Conservation (phyloP, 2,329 filamentous ascomycete species). For the Cercospora brassicicola region DNA sequence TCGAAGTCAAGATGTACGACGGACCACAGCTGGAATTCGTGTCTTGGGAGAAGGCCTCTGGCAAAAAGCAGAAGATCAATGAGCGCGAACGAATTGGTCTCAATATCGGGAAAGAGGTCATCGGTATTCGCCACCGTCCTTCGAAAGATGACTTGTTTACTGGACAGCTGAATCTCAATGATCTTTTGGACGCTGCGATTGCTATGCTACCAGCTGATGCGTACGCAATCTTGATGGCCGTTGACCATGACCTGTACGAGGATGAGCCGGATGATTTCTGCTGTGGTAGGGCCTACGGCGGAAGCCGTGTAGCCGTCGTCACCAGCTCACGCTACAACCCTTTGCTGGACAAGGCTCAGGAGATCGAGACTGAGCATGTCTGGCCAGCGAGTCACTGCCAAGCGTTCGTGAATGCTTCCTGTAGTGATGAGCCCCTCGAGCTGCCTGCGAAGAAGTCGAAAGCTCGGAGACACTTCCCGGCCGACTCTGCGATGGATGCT, state of each 20-base stretch:
- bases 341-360: slow-evolving; percentile 44
- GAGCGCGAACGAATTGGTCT: slow-evolving; percentile 48
- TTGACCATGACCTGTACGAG: slow-evolving; percentile 65
- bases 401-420: slow-evolving; percentile 48
- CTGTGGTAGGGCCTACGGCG: slow-evolving; percentile 66
- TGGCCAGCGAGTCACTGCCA: slow-evolving; percentile 67
- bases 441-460: slow-evolving; percentile 4
- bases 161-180: slow-evolving; percentile 60
- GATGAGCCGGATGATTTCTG: slow-evolving; percentile 66
- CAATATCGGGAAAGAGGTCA: slow-evolving; percentile 38
- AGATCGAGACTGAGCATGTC: slow-evolving; percentile 53
- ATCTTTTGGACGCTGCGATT: slow-evolving; percentile 60
- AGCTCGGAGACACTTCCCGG: slow-evolving; percentile 13
- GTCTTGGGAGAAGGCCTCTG: slow-evolving; percentile 46
- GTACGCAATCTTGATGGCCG: slow-evolving; percentile 58
- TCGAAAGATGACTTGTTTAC: slow-evolving; percentile 51
- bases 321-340: slow-evolving; percentile 64
- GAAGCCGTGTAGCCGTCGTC: slow-evolving; percentile 62
- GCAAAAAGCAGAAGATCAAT: background rate
- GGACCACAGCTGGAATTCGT: slow-evolving; percentile 47
- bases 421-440: slow-evolving; percentile 14
- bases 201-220: slow-evolving; percentile 58
- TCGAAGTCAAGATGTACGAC: slow-evolving; percentile 52
- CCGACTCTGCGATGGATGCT: slow-evolving; percentile 15
- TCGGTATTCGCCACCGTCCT: slow-evolving; percentile 55